phyloP scores from a whole-genome alignment of 768 basidiomycete species.

The Pholiota conissans region DNA sequence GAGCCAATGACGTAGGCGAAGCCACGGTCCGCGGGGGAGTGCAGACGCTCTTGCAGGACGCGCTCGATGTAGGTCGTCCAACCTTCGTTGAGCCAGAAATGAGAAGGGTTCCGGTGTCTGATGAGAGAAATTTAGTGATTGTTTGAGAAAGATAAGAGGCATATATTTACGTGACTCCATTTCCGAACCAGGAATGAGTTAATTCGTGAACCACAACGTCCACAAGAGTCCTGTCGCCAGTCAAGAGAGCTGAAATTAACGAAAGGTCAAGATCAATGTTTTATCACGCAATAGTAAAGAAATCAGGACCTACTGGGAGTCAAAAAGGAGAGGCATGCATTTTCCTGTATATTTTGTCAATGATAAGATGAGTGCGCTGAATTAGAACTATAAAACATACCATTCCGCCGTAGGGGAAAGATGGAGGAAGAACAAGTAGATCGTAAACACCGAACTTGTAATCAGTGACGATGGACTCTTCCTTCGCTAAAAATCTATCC shows the following conservation, averaged over 20 bases:
- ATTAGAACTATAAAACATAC: slow-evolving; percentile 33
- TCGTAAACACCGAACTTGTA: slow-evolving; percentile 92
- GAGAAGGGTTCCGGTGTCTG: slow-evolving; percentile 69
- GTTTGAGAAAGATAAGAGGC: not conserved
- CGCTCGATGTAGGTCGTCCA: slow-evolving; percentile 96
- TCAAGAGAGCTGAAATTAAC: slow-evolving; percentile 59
- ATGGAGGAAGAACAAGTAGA: slow-evolving; percentile 83
- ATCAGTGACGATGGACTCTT: slow-evolving; percentile 70
- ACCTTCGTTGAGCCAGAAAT: slow-evolving; percentile 91
- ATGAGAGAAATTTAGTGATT: not conserved
- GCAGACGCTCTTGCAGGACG: slow-evolving; percentile 65
- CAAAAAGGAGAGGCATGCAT: slow-evolving; percentile 83
- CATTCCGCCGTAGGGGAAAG: slow-evolving; percentile 94
- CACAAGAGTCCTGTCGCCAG: slow-evolving; percentile 84
- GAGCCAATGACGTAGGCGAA: slow-evolving; percentile 80
- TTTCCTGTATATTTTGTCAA: slow-evolving; percentile 57
- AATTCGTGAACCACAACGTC: slow-evolving; percentile 90
- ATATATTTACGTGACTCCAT: slow-evolving; percentile 65
- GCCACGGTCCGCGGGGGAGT: slow-evolving; percentile 74
- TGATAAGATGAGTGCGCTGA: not conserved
- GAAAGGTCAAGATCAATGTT: not conserved
- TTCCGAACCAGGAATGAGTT: slow-evolving; percentile 92
- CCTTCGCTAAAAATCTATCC: slow-evolving; percentile 69
- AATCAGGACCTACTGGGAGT: slow-evolving; percentile 66
- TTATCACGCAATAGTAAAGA: not conserved